Evolutionary conservation across 1,139 yeast species (phyloP).

Genomic region (Geotrichum phurueaensis): DNA sequence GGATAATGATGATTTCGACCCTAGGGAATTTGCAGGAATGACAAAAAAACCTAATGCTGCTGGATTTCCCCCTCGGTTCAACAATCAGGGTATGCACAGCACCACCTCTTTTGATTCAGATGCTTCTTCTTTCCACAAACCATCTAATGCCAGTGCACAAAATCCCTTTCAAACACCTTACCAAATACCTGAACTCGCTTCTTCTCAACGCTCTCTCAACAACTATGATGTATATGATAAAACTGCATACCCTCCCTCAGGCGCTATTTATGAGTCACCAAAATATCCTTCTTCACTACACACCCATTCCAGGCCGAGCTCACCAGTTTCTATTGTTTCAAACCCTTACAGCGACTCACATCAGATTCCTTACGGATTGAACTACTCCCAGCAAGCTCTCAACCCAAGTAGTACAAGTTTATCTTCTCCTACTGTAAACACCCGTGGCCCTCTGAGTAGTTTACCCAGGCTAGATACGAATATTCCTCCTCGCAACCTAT

Average conservation of each 20-base stretch:
- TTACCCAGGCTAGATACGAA: background rate
- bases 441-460: background rate
- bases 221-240: conserved; percentile 15
- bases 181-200: conserved; percentile 7
- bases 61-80: background rate
- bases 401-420: conserved; percentile 11
- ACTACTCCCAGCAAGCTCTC: conserved; percentile 8
- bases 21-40: background rate
- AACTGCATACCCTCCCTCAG: conserved; percentile 16
- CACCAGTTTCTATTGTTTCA: conserved; percentile 12
- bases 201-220: conserved; percentile 13
- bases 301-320: conserved; percentile 4
- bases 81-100: background rate
- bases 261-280: conserved; percentile 10
- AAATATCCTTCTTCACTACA: conserved; percentile 12
- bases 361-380: background rate
- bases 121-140: conserved; percentile 8
- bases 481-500: background rate
- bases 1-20: conserved; percentile 25
- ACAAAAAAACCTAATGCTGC: conserved; percentile 18
- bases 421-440: background rate
- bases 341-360: conserved; percentile 13
- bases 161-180: conserved; percentile 13
- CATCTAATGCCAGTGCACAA: background rate
- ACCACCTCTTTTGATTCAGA: conserved; percentile 1